Percentiles rank a stretch among this genome's conserved stretches.
Conservation (phyloP, 148 eudicot species). For the Spergularia bocconei region DNA sequence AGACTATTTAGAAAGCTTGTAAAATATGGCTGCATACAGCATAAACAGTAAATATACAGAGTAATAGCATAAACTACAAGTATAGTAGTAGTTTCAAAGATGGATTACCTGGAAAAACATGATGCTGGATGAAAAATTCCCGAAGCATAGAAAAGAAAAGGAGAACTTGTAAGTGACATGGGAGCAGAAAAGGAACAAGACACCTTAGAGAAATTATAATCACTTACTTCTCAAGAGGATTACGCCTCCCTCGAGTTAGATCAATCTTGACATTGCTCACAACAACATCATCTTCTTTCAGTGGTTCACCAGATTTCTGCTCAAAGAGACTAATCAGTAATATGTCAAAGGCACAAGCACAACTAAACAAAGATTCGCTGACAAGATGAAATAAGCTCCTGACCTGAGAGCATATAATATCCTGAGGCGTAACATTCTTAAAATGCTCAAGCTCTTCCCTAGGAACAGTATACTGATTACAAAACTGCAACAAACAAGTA, state of each 20-base stretch:
- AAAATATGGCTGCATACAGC: too few relatives aligned
- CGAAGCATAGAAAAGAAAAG: neutral
- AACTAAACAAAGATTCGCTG: neutral
- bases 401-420: constrained; percentile 89
- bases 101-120: constrained; percentile 66
- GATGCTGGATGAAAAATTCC: constrained; percentile 43
- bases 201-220: neutral
- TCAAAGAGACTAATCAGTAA: neutral
- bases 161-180: constrained; percentile 5
- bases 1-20: too few relatives aligned
- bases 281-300: constrained; percentile 70
- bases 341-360: neutral
- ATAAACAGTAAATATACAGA: too few relatives aligned
- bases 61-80: too few relatives aligned
- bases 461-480: constrained; percentile 87
- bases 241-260: constrained; percentile 67
- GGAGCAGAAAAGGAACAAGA: neutral
- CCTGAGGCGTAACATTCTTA: constrained; percentile 65
- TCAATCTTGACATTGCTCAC: constrained; percentile 80
- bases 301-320: constrained; percentile 53
- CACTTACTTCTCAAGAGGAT: constrained; percentile 74
- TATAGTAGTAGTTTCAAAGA: neutral
- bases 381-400: neutral
- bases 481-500: constrained; percentile 48
- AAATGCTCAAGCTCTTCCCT: constrained; percentile 65